Percentiles rank a stretch among this genome's conserved stretches.
Conservation (phyloP, 164 flowering plant species). For the grape (Vitis vinifera) region ASM3070453v1 NC_081809.1:5117501-5118000, state of each 20-base stretch:
- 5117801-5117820: not conserved
- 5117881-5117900: conserved; percentile 65
- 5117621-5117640: conserved; percentile 18
- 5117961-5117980: conserved; percentile 76
- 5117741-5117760: not conserved
- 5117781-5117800: not conserved
- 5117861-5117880: conserved; percentile 65
- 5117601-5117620: conserved; percentile 1
- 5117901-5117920: conserved; percentile 87
- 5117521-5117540: too few relatives aligned
- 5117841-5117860: conserved; percentile 31
- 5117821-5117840: conserved; percentile 17
- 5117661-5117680: conserved; percentile 14
- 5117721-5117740: conserved; percentile 5
- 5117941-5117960: conserved; percentile 86
- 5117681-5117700: not conserved
- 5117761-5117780: not conserved
- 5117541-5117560: not conserved
- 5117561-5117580: conserved; percentile 9
- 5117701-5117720: conserved; percentile 21
- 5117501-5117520: too few relatives aligned
- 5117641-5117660: conserved; percentile 7
- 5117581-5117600: not conserved
- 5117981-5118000: conserved; percentile 75
- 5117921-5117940: conserved; percentile 80